Evolutionary conservation across 169 alveolate genomes (phyloP), one percentile per base, ranked within the genome.

Genomic region (Plasmodium inui): DNA sequence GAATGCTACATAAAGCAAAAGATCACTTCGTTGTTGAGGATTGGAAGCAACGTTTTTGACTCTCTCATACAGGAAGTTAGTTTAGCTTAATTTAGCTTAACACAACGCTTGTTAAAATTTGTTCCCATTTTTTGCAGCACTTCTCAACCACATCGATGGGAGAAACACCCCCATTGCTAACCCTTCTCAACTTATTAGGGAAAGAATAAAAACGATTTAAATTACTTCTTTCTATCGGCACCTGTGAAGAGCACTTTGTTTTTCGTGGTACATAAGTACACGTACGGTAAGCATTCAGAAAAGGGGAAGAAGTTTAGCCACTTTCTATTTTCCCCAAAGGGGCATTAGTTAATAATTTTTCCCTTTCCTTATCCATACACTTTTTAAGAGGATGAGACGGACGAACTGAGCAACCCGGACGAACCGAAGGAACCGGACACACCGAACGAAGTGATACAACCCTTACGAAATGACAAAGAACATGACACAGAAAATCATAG

Each of bases 181-280:
- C 39, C 9, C 67, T 73, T 26, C 41, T 22, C 17, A 32, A 32
- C 78, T 12, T 8, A 34, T 67, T 37, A 88, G 94, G 89, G 44
- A 39, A 78, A 39, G 89, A 88, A 88, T 78, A 57, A 88, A 57
- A 79, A 55, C 39, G 67, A 88, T 79, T 88, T 88, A 55, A 78
- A 79, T 17, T 34, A 79, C 28, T 88, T 79, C 72, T 80, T 88
- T 79, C 82, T 79, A 67, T 79, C 89, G 32, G 81, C 94, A 19
- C 94, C 88, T 28, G 72, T 78, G 14, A 79, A 88, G 32, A 88
- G 90, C 37, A 80, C 89, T 70, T 61, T 88, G 32, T 88, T 88
- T 78, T 79, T 88, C 71, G 89, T 88, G 50, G 46, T 88, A 41
- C 74, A 88, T 41, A 88, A 55, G 17, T 26, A 79, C 57, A 79